Base-by-base conservation (phyloP, 1,284 basidiomycete species). In the Sanghuangporus sanghuang region DNA sequence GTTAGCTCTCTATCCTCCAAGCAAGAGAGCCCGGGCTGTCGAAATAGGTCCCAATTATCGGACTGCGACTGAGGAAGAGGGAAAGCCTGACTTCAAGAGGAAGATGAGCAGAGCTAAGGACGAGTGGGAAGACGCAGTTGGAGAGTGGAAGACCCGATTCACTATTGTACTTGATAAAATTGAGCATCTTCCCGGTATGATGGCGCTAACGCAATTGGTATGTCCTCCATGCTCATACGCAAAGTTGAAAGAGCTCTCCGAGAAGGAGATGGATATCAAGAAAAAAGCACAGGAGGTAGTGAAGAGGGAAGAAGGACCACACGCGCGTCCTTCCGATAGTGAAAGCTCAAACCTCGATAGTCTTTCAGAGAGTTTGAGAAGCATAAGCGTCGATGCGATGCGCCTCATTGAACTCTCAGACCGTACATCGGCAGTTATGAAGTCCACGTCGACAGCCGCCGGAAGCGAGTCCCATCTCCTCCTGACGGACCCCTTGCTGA, bases 131-230 rank as follows among this genome's bases (percentile, higher is more conserved):
- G 73, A 74, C 54, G 70, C 70, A 7, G 21, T n/a, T 7, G 16
- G 44, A 2, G 16, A 46, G 44, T 73, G 73, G 70, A 85, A 80
- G 69, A 79, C 79, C 0, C 79, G 85, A 32, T 89, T 96, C 71
- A 84, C 91, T 0, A 86, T 98, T 66, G 88, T 98, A 16, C 83
- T 99, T n/a, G 93, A 95, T 73, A 90, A 88, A 73, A 81, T 97
- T 65, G 93, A 96, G 68, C 93, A 98, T 72, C 78, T 99, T 6
- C 83, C 89, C 1, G 83, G 84, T 8, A 82, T 89, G 75, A 90
- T 89, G 85, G 84, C 83, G 1, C 75, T 89, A 46, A 83, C 85
- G 0, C 87, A 88, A 68, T 80, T 92, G 32, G 77, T 90, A 39
- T 82, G 84, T 55, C 77, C 81, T 1, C 73, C 75, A 18, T 71